Evolutionary conservation across 2,329 filamentous ascomycete species (phyloP).

Genomic region (Cladorrhinum sp.): DNA sequence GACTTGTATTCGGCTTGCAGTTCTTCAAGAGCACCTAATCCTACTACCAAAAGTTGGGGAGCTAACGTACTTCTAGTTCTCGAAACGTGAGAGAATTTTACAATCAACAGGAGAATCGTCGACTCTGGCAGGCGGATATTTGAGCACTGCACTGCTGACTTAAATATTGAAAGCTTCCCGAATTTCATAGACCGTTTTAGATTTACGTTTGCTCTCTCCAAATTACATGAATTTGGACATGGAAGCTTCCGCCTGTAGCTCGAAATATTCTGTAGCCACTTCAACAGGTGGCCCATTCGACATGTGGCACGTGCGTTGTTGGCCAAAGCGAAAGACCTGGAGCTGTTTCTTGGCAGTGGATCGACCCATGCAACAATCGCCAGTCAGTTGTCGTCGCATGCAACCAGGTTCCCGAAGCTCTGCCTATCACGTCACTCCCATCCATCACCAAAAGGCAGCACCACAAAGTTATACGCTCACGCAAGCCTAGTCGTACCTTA

Average conservation of each 20-base stretch:
- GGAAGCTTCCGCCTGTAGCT: too few relatives aligned
- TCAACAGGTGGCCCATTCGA: not conserved
- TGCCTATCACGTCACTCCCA: conserved; percentile 31
- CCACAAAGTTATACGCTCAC: conserved; percentile 1
- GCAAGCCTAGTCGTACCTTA: not conserved
- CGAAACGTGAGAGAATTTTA: too few relatives aligned
- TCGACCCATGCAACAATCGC: conserved; percentile 15
- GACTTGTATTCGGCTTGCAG: not conserved
- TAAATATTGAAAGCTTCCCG: too few relatives aligned
- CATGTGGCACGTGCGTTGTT: conserved; percentile 14
- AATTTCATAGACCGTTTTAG: too few relatives aligned
- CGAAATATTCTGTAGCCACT: not conserved
- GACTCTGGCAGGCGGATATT: too few relatives aligned
- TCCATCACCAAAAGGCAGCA: conserved; percentile 15
- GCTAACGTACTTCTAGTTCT: too few relatives aligned
- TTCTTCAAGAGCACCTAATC: not conserved
- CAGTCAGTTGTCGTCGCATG: conserved; percentile 17
- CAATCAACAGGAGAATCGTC: too few relatives aligned
- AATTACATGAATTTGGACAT: too few relatives aligned
- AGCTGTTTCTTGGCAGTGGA: conserved; percentile 4
- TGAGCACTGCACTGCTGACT: too few relatives aligned
- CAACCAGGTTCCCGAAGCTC: conserved; percentile 16
- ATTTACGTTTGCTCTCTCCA: too few relatives aligned
- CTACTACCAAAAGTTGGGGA: too few relatives aligned
- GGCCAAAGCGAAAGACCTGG: not conserved